These are phyloP conservation scores for Penicillium pulvis DNA, from an alignment of 495 filamentous ascomycete genomes.

Conservation along the genomic window DNA sequence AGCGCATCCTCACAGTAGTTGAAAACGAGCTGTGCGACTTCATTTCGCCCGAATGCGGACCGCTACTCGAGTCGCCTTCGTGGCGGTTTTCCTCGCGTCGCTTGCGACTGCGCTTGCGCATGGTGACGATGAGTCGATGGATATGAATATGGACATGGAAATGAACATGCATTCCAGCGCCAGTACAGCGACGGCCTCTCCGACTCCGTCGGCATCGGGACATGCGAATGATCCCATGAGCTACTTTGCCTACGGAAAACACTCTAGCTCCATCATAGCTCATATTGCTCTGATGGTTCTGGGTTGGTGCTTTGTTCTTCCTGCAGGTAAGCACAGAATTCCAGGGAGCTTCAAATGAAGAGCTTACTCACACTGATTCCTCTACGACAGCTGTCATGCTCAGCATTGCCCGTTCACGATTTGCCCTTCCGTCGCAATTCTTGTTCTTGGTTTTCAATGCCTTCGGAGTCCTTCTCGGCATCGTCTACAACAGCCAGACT, in stretches of 20 bases:
- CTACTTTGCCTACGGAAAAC: slow-evolving; percentile 75
- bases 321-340: slow-evolving; percentile 63
- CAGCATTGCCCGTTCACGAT: slow-evolving; percentile 76
- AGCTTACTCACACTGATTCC: neutral
- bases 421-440: slow-evolving; percentile 72
- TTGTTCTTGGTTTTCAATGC: slow-evolving; percentile 73
- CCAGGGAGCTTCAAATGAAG: neutral
- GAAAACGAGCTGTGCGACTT: neutral
- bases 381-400: slow-evolving; percentile 71
- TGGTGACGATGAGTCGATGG: slow-evolving; percentile 37
- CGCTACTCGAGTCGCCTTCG: slow-evolving; percentile 31
- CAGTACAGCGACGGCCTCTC: slow-evolving; percentile 35
- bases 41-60: slow-evolving; percentile 26
- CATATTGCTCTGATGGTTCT: slow-evolving; percentile 82
- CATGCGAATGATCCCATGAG: slow-evolving; percentile 47
- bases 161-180: slow-evolving; percentile 31
- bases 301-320: slow-evolving; percentile 83
- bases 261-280: slow-evolving; percentile 66
- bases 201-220: slow-evolving; percentile 2
- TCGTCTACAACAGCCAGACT: slow-evolving; percentile 78
- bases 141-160: slow-evolving; percentile 42
- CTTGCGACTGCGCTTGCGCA: slow-evolving; percentile 41
- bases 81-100: slow-evolving; percentile 35
- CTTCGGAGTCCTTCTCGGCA: slow-evolving; percentile 67
- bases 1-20: neutral